phyloP scores from a whole-genome alignment of 139 green algal genomes.

The Monoraphidium neglectum region DNA sequence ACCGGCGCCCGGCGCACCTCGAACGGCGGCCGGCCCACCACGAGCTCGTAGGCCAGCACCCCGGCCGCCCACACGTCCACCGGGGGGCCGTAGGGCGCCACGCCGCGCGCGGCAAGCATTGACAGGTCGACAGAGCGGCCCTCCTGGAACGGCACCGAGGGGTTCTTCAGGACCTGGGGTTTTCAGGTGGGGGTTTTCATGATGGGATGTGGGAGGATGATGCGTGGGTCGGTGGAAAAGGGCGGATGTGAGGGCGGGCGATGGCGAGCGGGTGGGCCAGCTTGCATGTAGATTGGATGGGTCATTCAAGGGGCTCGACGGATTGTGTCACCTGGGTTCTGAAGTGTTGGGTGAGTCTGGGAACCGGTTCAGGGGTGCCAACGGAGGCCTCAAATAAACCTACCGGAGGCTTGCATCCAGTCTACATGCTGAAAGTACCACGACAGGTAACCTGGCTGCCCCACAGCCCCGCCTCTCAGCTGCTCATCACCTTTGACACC shows the following conservation, averaged over 20 bases:
- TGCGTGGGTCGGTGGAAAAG: no score
- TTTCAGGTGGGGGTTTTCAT: no score
- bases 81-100: slow-evolving; percentile 65
- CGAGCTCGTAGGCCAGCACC: slow-evolving; percentile 84
- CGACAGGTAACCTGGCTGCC: background rate
- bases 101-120: slow-evolving; percentile 42
- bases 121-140: slow-evolving; percentile 33
- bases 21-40: slow-evolving; percentile 55
- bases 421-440: background rate
- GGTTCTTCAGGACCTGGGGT: slow-evolving; percentile 70
- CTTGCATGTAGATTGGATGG: no score
- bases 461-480: background rate
- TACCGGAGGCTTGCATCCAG: background rate
- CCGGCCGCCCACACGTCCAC: slow-evolving; percentile 84
- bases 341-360: no score
- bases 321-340: no score
- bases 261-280: no score
- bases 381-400: background rate
- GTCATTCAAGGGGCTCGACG: no score
- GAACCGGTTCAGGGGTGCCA: background rate
- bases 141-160: slow-evolving; percentile 55
- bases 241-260: no score
- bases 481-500: background rate
- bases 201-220: background rate
- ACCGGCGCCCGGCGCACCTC: slow-evolving; percentile 39